phyloP scores from a whole-genome alignment of 495 filamentous ascomycete genomes.

The Penicillium malachiteum region DNA sequence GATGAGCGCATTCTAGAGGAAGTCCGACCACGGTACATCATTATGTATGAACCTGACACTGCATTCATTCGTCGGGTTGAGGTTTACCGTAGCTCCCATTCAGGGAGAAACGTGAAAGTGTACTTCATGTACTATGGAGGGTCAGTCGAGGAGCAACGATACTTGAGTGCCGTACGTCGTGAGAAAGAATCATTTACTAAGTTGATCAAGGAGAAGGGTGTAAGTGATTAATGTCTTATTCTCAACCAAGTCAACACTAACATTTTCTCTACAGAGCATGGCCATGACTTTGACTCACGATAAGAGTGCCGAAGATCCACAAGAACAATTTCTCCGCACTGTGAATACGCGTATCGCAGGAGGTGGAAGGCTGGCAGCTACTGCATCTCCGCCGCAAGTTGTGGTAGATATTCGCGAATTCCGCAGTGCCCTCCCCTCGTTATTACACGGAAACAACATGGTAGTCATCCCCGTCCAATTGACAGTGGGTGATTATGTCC shows the following conservation, averaged over 20 bases:
- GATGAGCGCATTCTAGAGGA: constrained; percentile 96
- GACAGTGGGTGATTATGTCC: constrained; percentile 95
- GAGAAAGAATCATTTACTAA: constrained; percentile 96
- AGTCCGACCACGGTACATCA: constrained; percentile 85
- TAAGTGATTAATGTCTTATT: constrained; percentile 24
- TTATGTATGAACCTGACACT: constrained; percentile 98
- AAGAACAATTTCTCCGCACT: constrained; percentile 91
- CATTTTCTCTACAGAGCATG: constrained; percentile 59
- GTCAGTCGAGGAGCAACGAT: constrained; percentile 95
- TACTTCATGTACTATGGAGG: constrained; percentile 96
- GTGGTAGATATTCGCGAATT: constrained; percentile 97
- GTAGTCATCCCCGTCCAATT: constrained; percentile 88
- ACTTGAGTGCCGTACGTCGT: constrained; percentile 79
- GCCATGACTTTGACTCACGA: constrained; percentile 78
- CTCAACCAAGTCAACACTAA: not conserved
- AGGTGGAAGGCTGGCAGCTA: constrained; percentile 83
- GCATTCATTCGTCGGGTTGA: constrained; percentile 93
- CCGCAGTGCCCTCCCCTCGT: constrained; percentile 84
- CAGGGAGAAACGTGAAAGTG: constrained; percentile 80
- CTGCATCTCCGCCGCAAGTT: constrained; percentile 85
- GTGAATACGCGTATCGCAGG: constrained; percentile 97
- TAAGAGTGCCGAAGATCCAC: constrained; percentile 72
- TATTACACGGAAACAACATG: constrained; percentile 84
- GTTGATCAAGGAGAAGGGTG: constrained; percentile 86
- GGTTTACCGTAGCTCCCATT: constrained; percentile 92